These are phyloP conservation scores for Leonotis leonurus DNA, from an alignment of 257 asterid species.

Conservation along the genomic window DNA sequence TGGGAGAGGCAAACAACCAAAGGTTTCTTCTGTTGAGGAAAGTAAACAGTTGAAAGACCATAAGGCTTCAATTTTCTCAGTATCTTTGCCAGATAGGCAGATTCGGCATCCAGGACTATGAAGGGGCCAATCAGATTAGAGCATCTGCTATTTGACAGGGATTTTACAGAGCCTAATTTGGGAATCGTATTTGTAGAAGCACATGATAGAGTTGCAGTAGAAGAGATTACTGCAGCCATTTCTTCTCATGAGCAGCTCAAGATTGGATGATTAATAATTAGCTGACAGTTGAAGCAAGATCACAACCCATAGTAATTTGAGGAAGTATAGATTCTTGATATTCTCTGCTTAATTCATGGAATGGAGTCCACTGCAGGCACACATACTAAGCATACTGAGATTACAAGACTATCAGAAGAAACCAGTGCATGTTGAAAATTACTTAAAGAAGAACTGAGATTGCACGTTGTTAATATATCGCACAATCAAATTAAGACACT, in stretches of 20 bases:
- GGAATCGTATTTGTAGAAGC: slow-evolving; percentile 21
- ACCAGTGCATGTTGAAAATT: too few relatives aligned
- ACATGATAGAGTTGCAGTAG: slow-evolving; percentile 12
- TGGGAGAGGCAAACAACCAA: slow-evolving; percentile 22
- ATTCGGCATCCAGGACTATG: slow-evolving; percentile 18
- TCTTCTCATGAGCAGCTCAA: slow-evolving; percentile 17
- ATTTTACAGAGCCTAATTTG: slow-evolving; percentile 18
- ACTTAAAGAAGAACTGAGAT: neutral
- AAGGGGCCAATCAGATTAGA: neutral
- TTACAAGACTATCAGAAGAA: neutral
- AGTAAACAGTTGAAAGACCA: slow-evolving; percentile 17
- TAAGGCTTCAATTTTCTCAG: slow-evolving; percentile 28
- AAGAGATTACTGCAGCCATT: slow-evolving; percentile 28
- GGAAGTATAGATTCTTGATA: neutral
- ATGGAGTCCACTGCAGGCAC: neutral
- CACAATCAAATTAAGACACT: neutral
- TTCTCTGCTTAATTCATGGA: neutral
- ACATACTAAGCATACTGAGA: neutral
- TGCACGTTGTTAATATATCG: neutral
- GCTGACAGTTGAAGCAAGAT: slow-evolving; percentile 1
- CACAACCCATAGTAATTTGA: slow-evolving; percentile 1
- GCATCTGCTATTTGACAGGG: slow-evolving; percentile 10
- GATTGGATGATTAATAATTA: neutral
- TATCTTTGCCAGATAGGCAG: slow-evolving; percentile 15
- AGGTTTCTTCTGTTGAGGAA: slow-evolving; percentile 20